phyloP scores from a whole-genome alignment of 1,284 basidiomycete species.

The Rhodotorula sp. region DNA sequence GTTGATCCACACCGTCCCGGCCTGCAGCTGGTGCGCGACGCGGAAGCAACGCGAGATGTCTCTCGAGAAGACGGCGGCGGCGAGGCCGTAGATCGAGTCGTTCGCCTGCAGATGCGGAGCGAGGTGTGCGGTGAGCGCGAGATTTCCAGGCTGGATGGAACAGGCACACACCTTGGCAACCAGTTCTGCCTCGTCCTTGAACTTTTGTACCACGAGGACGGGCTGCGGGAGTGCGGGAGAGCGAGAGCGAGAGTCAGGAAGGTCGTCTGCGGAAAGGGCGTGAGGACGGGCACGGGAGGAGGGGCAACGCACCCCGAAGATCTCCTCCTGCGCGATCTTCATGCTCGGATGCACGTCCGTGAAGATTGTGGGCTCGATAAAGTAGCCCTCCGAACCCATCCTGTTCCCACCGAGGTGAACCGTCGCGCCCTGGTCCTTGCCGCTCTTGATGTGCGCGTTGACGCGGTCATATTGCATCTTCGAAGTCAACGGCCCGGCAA shows the following conservation, averaged over 20 bases:
- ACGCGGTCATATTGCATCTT: slow-evolving; percentile 64
- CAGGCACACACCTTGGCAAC: slow-evolving; percentile 57
- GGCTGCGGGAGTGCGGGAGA: slow-evolving; percentile 53
- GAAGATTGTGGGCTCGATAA: slow-evolving; percentile 75
- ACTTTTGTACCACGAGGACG: slow-evolving; percentile 60
- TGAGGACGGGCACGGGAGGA: not conserved
- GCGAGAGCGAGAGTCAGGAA: not conserved
- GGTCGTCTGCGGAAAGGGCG: too few relatives aligned
- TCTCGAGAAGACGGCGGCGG: slow-evolving; percentile 80
- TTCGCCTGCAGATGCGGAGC: slow-evolving; percentile 63
- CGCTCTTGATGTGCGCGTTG: slow-evolving; percentile 83
- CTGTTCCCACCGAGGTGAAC: slow-evolving; percentile 74
- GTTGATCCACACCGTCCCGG: slow-evolving; percentile 70
- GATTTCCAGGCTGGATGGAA: slow-evolving; percentile 27
- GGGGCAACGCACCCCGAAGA: slow-evolving; percentile 54
- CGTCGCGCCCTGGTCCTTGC: slow-evolving; percentile 78
- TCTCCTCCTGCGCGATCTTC: slow-evolving; percentile 84
- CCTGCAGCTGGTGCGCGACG: slow-evolving; percentile 73
- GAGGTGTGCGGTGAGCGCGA: not conserved
- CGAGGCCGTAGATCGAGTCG: slow-evolving; percentile 75
- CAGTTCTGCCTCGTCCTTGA: slow-evolving; percentile 44
- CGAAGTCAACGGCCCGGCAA: slow-evolving; percentile 86
- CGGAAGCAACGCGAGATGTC: slow-evolving; percentile 74
- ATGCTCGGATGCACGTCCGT: slow-evolving; percentile 71
- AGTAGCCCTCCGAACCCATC: slow-evolving; percentile 65